Evolutionary conservation across 129 eudicot species (phyloP), one percentile per base, ranked within the genome.

Genomic region (sunflower (Helianthus annuus)): DNA sequence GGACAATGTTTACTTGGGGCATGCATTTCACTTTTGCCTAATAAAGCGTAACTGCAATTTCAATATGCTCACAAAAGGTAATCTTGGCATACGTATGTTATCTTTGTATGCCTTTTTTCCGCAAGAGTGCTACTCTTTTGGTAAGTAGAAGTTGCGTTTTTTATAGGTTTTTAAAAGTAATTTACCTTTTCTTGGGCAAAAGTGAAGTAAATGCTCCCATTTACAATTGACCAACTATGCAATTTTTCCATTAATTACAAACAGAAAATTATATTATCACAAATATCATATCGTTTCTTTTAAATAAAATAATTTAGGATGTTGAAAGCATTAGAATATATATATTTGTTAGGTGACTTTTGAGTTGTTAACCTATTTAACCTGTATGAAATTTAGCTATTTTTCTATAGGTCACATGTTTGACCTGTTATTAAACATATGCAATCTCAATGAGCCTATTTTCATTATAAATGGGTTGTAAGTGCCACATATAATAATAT

Each of bases 161-260:
- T 59, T 27, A 34, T 34, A 62, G 0, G 5, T 36, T 62, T 62
- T n/a, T 5, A 14, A 36, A 14, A n/a, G 24, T 59, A 59, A 59
- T 10, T 59, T 4, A 12, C 44, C 64, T 27, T 27, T 59, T 27
- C 27, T 38, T 62, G 27, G 46, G 48, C 67, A 13, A 62, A 62
- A 36, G 15, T 61, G 27, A 62, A 62, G 11, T 62, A 6, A 14
- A 36, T 7, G 46, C 5, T 24, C 24, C 3, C 22, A 13, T 7
- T 36, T 62, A 38, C 46, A 62, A 62, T 34, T 36, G 17, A 29
- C 64, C 64, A 10, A 11, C 38, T 57, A 44, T 69, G 59, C 58
- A 57, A 40, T 40, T 58, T 38, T 10, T 56, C 14, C 14, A 32
- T 60, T 29, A 32, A 6, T 29, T 32, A 32, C 45, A 9, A 13